Percentiles rank a stretch among this genome's conserved stretches.
Evolutionary conservation across 768 basidiomycete species (phyloP).

Genomic region (Fibroporia radiculosa): DNA sequence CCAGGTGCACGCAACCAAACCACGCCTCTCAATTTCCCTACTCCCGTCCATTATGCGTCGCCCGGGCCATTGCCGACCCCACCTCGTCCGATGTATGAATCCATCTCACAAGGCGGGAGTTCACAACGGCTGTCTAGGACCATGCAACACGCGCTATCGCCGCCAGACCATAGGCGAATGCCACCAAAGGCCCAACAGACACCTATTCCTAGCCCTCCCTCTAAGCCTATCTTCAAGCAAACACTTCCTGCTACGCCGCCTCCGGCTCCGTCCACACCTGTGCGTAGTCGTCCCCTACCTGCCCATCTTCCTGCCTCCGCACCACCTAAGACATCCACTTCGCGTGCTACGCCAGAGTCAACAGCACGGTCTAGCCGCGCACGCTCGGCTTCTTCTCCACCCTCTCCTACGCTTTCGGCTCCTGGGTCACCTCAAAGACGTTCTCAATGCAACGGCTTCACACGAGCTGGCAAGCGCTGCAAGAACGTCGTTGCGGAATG

Average conservation of each 20-base stretch:
- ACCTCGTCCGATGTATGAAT: too few relatives aligned
- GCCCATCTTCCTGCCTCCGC: slow-evolving; percentile 8
- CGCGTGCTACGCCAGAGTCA: slow-evolving; percentile 1
- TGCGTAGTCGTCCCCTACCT: slow-evolving; percentile 8
- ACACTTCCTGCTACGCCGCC: slow-evolving; percentile 2
- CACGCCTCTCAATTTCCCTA: neutral
- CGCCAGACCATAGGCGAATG: slow-evolving; percentile 15
- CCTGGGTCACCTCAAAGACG: neutral
- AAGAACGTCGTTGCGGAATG: slow-evolving; percentile 39
- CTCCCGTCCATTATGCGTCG: neutral
- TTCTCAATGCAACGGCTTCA: slow-evolving; percentile 55
- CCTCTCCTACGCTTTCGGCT: slow-evolving; percentile 10
- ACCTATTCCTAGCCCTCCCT: slow-evolving; percentile 24
- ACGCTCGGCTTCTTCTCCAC: slow-evolving; percentile 16
- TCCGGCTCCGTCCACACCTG: slow-evolving; percentile 5
- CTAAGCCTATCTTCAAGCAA: slow-evolving; percentile 19
- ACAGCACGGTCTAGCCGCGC: slow-evolving; percentile 4
- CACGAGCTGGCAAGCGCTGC: slow-evolving; percentile 59
- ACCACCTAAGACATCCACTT: slow-evolving; percentile 7
- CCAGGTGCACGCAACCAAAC: neutral
- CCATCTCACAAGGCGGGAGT: slow-evolving; percentile 21
- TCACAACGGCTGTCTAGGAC: slow-evolving; percentile 23
- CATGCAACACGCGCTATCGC: slow-evolving; percentile 27
- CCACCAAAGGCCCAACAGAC: slow-evolving; percentile 10
- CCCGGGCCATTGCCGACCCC: slow-evolving; percentile 18